phyloP scores from a whole-genome alignment of 2,329 filamentous ascomycete genomes.

The Trichoderma sp. region DNA sequence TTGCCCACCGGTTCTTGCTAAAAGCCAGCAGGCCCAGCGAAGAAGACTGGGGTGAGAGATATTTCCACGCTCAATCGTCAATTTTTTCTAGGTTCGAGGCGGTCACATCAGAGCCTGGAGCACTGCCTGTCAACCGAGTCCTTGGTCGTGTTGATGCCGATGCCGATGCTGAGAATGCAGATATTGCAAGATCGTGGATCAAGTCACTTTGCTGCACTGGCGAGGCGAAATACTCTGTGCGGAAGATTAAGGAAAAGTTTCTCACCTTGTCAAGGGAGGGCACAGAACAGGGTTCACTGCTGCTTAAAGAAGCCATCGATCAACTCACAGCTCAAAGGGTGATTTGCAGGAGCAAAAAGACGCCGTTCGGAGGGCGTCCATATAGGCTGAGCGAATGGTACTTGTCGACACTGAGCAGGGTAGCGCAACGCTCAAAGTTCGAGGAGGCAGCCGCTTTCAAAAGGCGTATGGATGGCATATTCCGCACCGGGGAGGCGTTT shows the following conservation, averaged over 20 bases:
- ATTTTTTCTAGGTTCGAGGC: slow-evolving; percentile 57
- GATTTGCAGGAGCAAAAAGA: slow-evolving; percentile 57
- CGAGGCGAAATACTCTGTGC: slow-evolving; percentile 45
- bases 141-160: neutral
- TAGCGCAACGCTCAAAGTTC: slow-evolving; percentile 53
- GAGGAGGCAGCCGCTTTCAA: slow-evolving; percentile 60
- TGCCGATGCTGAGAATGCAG: slow-evolving; percentile 21
- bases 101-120: slow-evolving; percentile 46
- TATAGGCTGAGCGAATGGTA: slow-evolving; percentile 62
- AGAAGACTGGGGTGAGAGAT: slow-evolving; percentile 55
- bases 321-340: slow-evolving; percentile 51
- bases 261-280: slow-evolving; percentile 44
- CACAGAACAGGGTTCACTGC: slow-evolving; percentile 38
- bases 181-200: slow-evolving; percentile 56
- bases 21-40: slow-evolving; percentile 32
- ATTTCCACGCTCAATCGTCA: slow-evolving; percentile 51
- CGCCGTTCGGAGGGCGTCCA: slow-evolving; percentile 55
- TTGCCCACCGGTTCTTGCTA: slow-evolving; percentile 44
- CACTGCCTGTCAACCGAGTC: slow-evolving; percentile 27
- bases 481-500: slow-evolving; percentile 42
- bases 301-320: slow-evolving; percentile 49
- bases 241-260: slow-evolving; percentile 50
- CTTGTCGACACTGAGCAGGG: slow-evolving; percentile 53
- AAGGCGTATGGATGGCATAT: slow-evolving; percentile 53
- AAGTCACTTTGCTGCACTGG: slow-evolving; percentile 56